Conservation (phyloP, 495 filamentous ascomycete genomes). For the Usnea hakonensis region DNA sequence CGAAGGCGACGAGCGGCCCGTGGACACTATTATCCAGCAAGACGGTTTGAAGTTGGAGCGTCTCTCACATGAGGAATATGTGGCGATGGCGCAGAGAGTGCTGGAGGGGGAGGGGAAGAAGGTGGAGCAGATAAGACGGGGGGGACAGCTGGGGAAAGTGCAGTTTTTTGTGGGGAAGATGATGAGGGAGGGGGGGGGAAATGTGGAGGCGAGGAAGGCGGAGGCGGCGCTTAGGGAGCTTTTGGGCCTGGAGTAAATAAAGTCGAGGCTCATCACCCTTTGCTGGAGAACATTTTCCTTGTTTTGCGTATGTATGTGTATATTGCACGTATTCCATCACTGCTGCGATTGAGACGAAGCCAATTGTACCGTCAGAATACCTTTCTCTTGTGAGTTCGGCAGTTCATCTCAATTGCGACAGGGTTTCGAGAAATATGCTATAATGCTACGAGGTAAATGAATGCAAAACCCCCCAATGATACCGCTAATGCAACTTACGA, state of each 20-base stretch:
- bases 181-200: conserved; percentile 69
- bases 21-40: conserved; percentile 55
- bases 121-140: conserved; percentile 57
- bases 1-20: conserved; percentile 41
- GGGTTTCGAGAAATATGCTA: too few species aligned
- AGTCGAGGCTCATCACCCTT: too few species aligned
- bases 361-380: neutral
- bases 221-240: conserved; percentile 54
- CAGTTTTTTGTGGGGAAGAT: conserved; percentile 87
- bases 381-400: too few species aligned
- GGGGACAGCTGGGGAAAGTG: conserved; percentile 66
- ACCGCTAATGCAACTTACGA: too few species aligned
- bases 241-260: conserved; percentile 28
- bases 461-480: too few species aligned
- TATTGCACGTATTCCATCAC: too few species aligned
- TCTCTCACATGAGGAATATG: conserved; percentile 41
- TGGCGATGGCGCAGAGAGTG: conserved; percentile 35
- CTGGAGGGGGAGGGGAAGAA: conserved; percentile 49
- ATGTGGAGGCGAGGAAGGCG: conserved; percentile 67
- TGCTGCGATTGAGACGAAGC: neutral
- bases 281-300: too few species aligned
- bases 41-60: conserved; percentile 60
- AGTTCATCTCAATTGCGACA: too few species aligned
- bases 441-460: too few species aligned
- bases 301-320: too few species aligned